Percentiles rank a stretch among this genome's conserved stretches.
These are phyloP conservation scores for Hordeum pubiflorum DNA, from an alignment of 202 grass and related monocot genomes.

Conservation along the genomic window DNA sequence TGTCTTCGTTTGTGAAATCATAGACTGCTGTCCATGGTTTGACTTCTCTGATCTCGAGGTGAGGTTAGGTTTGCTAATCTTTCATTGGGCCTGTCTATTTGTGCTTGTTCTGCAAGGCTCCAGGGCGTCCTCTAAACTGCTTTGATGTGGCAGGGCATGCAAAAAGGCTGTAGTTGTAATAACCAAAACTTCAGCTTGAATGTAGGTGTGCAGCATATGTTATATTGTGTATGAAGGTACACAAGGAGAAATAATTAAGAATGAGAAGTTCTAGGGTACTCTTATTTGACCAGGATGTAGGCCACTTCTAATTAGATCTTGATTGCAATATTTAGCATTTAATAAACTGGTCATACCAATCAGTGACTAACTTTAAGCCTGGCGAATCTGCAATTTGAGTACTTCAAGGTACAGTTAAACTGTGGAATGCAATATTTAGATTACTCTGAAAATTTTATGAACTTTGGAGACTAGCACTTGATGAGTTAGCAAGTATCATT, in stretches of 20 bases:
- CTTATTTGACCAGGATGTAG: background rate
- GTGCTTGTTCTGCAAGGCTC: background rate
- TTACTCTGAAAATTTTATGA: background rate
- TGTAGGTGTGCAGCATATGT: background rate
- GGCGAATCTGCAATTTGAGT: background rate
- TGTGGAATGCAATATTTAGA: background rate
- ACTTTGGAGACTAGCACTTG: background rate
- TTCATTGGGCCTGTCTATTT: constrained; percentile 19
- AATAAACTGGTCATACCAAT: background rate
- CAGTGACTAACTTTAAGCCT: background rate
- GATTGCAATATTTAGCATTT: background rate
- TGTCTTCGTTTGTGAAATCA: constrained; percentile 84
- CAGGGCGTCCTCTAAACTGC: background rate
- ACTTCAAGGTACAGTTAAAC: background rate
- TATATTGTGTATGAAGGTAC: background rate
- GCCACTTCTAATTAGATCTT: background rate
- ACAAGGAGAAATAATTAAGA: background rate
- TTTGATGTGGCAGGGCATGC: background rate
- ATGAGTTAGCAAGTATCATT: background rate
- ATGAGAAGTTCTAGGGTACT: background rate
- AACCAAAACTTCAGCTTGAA: background rate
- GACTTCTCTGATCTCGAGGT: constrained; percentile 99
- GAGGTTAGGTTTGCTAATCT: constrained; percentile 26
- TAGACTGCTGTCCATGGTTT: constrained; percentile 98
- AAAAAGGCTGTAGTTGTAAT: background rate